These are phyloP conservation scores for Pseudogymnoascus sp. DNA, from an alignment of 2,329 filamentous ascomycete genomes.

Conservation along the genomic window DNA sequence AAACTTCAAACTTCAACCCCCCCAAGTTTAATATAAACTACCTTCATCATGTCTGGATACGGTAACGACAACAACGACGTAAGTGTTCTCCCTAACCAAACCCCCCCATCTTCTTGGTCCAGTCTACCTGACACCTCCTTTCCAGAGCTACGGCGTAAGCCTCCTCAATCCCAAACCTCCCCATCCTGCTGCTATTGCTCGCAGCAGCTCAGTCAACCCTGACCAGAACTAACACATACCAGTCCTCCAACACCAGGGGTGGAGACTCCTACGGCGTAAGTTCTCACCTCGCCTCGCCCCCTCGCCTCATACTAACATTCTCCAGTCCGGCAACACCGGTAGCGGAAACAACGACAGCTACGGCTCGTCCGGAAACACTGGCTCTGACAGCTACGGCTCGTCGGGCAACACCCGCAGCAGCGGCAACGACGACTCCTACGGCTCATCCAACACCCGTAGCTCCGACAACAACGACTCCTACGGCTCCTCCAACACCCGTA, in stretches of 20 bases:
- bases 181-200: not conserved
- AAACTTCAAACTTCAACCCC: slow-evolving; percentile 1
- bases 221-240: not conserved
- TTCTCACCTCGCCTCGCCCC: not conserved
- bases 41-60: slow-evolving; percentile 27
- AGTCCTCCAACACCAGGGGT: not conserved
- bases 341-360: slow-evolving; percentile 16
- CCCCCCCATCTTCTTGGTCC: not conserved
- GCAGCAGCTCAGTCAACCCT: not conserved
- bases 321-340: not conserved
- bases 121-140: slow-evolving; percentile 14
- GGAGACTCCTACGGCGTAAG: slow-evolving; percentile 14
- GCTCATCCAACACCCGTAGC: not conserved
- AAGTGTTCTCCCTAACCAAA: slow-evolving; percentile 13
- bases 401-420: not conserved
- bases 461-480: slow-evolving; percentile 15
- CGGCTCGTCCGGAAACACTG: slow-evolving; percentile 12
- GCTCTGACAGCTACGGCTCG: not conserved
- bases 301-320: not conserved
- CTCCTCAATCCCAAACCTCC: not conserved
- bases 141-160: slow-evolving; percentile 15
- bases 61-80: slow-evolving; percentile 24
- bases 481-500: slow-evolving; percentile 11
- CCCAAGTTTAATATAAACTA: slow-evolving; percentile 3
- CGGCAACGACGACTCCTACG: not conserved